A percentile compares a stretch with the other conserved stretches of the same genome.
phyloP scores from a whole-genome alignment of 768 basidiomycete genomes.

The Psilocybe subaeruginosa region DNA sequence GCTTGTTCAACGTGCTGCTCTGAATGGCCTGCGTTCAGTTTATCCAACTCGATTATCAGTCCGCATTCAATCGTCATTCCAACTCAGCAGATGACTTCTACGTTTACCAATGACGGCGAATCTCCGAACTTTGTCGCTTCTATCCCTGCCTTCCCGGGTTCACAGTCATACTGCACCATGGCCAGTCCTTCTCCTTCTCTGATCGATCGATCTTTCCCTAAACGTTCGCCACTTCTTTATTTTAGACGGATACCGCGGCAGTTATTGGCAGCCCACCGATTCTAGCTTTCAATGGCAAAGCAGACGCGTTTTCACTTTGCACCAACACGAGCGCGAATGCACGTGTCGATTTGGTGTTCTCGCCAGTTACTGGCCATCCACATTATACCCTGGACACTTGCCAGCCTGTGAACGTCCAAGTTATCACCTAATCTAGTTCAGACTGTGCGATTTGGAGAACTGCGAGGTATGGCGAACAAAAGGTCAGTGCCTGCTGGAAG shows the following conservation, averaged over 20 bases:
- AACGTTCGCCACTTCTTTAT: neutral
- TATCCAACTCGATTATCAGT: slow-evolving; percentile 42
- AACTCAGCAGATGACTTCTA: slow-evolving; percentile 40
- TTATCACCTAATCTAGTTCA: slow-evolving; percentile 25
- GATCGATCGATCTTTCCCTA: neutral
- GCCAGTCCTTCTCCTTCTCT: slow-evolving; percentile 22
- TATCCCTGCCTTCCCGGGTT: slow-evolving; percentile 44
- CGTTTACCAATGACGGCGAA: slow-evolving; percentile 39
- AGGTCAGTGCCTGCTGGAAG: neutral
- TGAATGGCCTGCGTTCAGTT: slow-evolving; percentile 41
- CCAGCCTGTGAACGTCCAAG: slow-evolving; percentile 39
- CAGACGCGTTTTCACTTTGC: slow-evolving; percentile 46
- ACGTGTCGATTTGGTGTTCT: slow-evolving; percentile 43
- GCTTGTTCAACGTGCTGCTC: slow-evolving; percentile 45
- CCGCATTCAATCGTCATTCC: slow-evolving; percentile 41
- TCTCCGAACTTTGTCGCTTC: slow-evolving; percentile 48
- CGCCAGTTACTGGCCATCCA: slow-evolving; percentile 44
- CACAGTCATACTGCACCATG: slow-evolving; percentile 43
- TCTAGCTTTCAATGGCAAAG: slow-evolving; percentile 41
- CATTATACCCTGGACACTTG: slow-evolving; percentile 41
- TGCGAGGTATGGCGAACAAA: neutral
- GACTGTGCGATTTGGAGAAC: neutral
- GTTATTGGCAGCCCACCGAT: slow-evolving; percentile 31
- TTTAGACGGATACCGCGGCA: slow-evolving; percentile 28
- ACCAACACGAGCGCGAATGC: slow-evolving; percentile 43